Evolutionary conservation across 2,329 filamentous ascomycete genomes (phyloP).

Genomic region (Neonectria hederae): DNA sequence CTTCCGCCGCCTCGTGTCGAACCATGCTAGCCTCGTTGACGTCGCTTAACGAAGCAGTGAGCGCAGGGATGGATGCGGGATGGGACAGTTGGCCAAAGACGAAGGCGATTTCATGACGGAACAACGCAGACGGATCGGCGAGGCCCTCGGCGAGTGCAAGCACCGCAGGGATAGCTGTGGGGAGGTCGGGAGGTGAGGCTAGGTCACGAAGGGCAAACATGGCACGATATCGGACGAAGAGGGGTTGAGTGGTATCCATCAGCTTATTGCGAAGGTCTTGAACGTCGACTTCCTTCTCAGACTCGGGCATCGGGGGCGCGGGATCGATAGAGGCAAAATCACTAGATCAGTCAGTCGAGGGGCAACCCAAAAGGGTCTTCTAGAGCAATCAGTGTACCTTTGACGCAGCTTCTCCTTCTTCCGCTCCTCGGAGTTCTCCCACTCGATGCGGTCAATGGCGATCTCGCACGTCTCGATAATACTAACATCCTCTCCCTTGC

Average conservation of each 20-base stretch:
- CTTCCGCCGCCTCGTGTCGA: conserved; percentile 95
- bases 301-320: conserved; percentile 84
- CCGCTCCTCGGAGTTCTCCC: conserved; percentile 81
- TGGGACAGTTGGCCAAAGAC: conserved; percentile 97
- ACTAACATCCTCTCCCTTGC: conserved; percentile 77
- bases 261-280: conserved; percentile 78
- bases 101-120: conserved; percentile 97
- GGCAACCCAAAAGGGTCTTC: conserved; percentile 29
- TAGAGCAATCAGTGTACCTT: conserved; percentile 66
- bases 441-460: conserved; percentile 91
- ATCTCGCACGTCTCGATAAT: conserved; percentile 98
- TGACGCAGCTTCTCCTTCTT: conserved; percentile 80
- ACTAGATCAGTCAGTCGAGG: conserved; percentile 60
- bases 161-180: conserved; percentile 88
- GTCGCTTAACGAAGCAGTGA: conserved; percentile 81
- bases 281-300: conserved; percentile 76
- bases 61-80: conserved; percentile 92
- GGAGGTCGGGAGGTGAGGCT: conserved; percentile 89
- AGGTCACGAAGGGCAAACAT: conserved; percentile 98
- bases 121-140: conserved; percentile 85
- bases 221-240: conserved; percentile 94
- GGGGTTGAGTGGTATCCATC: conserved; percentile 79
- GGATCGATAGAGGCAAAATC: conserved; percentile 97
- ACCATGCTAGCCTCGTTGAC: conserved; percentile 92
- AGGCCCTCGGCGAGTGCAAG: conserved; percentile 87